These are phyloP conservation scores for Atkinsonella texensis DNA, from an alignment of 2,329 filamentous ascomycete genomes.

Conservation along the genomic window DNA sequence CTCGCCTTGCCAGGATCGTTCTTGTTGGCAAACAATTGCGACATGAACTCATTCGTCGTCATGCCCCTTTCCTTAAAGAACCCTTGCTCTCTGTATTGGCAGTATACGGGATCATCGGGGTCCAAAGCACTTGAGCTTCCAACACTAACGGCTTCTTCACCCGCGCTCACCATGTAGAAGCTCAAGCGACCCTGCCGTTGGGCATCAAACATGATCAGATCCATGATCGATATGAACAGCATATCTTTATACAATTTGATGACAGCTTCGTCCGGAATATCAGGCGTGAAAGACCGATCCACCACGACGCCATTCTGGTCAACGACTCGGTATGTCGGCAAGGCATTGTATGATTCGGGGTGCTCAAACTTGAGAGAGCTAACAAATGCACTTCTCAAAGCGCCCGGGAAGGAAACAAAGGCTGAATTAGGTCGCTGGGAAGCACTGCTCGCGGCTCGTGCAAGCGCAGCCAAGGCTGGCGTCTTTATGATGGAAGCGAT, in stretches of 20 bases:
- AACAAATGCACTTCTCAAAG: slow-evolving; percentile 87
- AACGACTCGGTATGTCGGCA: slow-evolving; percentile 85
- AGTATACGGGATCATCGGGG: slow-evolving; percentile 83
- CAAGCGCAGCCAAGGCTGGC: slow-evolving; percentile 11
- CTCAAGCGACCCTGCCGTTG: slow-evolving; percentile 87
- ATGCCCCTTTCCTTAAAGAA: slow-evolving; percentile 86
- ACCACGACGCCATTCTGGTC: slow-evolving; percentile 79
- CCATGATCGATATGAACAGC: slow-evolving; percentile 70
- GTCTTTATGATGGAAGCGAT: slow-evolving; percentile 11
- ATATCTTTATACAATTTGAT: slow-evolving; percentile 53
- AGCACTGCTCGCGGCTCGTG: slow-evolving; percentile 34
- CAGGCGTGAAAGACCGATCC: slow-evolving; percentile 56
- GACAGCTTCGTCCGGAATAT: slow-evolving; percentile 53
- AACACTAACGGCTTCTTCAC: slow-evolving; percentile 88
- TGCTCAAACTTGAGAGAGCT: slow-evolving; percentile 64
- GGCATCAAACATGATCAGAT: slow-evolving; percentile 95
- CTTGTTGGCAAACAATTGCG: slow-evolving; percentile 79
- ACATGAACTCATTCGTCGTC: slow-evolving; percentile 83
- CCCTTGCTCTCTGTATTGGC: slow-evolving; percentile 88
- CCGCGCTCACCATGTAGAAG: slow-evolving; percentile 96
- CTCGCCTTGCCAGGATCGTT: slow-evolving; percentile 70
- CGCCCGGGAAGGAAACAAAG: slow-evolving; percentile 74
- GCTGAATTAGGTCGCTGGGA: slow-evolving; percentile 44
- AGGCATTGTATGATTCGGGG: slow-evolving; percentile 58
- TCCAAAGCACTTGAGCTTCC: slow-evolving; percentile 74